Evolutionary conservation across 192 early-diverging fungal genomes (phyloP).

Genomic region (Linnemannia elongata): DNA sequence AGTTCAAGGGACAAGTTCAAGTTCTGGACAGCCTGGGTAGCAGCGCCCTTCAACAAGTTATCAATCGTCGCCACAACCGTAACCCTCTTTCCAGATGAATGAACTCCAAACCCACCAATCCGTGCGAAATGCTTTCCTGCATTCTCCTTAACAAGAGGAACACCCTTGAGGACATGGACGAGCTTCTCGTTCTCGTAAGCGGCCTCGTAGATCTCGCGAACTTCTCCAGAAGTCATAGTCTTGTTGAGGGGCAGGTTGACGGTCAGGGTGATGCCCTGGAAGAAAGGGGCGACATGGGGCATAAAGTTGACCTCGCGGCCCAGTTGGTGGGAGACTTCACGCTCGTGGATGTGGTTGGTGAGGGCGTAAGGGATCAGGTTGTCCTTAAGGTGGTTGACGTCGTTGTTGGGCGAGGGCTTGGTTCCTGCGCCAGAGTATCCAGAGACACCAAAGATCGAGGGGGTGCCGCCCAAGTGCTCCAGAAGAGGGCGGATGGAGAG

Average conservation of each 20-base stretch:
- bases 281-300: conserved; percentile 92
- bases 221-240: conserved; percentile 77
- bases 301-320: conserved; percentile 80
- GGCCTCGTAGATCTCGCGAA: conserved; percentile 78
- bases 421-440: conserved; percentile 99
- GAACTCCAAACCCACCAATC: conserved; percentile 94
- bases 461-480: conserved; percentile 70
- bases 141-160: conserved; percentile 92
- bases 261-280: conserved; percentile 95
- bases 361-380: conserved; percentile 95
- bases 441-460: conserved; percentile 94
- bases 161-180: conserved; percentile 80
- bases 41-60: conserved; percentile 98
- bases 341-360: conserved; percentile 97
- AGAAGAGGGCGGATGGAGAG: conserved; percentile 89
- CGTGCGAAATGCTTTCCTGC: conserved; percentile 90
- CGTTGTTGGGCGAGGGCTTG: conserved; percentile 96
- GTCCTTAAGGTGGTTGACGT: conserved; percentile 86
- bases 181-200: conserved; percentile 85
- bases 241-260: conserved; percentile 87
- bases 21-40: conserved; percentile 97
- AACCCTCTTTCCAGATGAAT: conserved; percentile 80
- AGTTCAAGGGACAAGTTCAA: conserved; percentile 94
- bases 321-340: conserved; percentile 88
- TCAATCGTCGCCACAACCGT: conserved; percentile 95